These are phyloP conservation scores for Plasmodium malariae DNA, from an alignment of 169 alveolate species.

Conservation along the genomic window DNA sequence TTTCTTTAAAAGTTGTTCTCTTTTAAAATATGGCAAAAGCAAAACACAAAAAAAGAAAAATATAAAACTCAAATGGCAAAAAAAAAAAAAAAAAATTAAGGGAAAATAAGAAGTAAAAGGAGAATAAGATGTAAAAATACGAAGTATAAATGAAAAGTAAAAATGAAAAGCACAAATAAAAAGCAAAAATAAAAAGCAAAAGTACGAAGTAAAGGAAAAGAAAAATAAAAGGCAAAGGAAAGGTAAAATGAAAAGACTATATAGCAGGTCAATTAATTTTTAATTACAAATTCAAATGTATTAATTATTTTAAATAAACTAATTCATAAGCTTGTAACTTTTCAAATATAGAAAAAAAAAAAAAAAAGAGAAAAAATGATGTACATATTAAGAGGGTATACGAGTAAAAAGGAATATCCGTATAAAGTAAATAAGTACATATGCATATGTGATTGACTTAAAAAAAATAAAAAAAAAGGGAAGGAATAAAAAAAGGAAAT, in stretches of 20 bases:
- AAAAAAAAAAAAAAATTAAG: no score
- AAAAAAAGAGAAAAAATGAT: not conserved
- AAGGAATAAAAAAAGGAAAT: not conserved
- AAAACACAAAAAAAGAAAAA: no score
- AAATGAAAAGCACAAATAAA: not conserved
- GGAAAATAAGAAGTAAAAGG: no score
- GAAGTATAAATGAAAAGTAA: not conserved
- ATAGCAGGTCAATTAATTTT: slow-evolving; percentile 15
- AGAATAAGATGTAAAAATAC: no score
- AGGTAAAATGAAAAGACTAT: not conserved
- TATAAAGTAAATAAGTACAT: not conserved
- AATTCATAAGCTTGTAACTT: slow-evolving; percentile 45
- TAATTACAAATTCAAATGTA: slow-evolving; percentile 69
- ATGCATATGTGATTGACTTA: not conserved
- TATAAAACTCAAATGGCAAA: no score
- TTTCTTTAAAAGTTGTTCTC: no score
- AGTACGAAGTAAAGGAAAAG: slow-evolving; percentile 5
- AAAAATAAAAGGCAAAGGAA: not conserved
- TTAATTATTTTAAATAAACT: slow-evolving; percentile 49
- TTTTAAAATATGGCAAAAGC: no score
- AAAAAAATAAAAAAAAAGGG: not conserved
- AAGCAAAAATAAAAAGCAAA: not conserved
- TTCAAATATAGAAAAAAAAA: slow-evolving; percentile 19
- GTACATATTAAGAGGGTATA: slow-evolving; percentile 1
- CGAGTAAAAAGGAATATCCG: not conserved